These are phyloP conservation scores for Collybia sordida DNA, from an alignment of 768 basidiomycete genomes.

Conservation along the genomic window DNA sequence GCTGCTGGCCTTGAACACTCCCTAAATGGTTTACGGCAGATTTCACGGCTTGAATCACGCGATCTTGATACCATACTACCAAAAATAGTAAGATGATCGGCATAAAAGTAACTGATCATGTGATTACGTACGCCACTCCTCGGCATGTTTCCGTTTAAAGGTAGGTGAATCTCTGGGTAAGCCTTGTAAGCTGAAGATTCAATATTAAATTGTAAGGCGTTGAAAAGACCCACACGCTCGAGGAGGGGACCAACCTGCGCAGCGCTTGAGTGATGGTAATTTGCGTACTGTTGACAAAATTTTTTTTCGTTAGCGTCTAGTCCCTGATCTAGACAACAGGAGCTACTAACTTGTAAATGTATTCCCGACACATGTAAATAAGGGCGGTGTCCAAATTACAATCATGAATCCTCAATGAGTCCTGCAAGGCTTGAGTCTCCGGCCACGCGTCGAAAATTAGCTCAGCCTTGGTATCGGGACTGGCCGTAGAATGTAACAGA, in stretches of 20 bases:
- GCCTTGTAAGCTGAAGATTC: conserved; percentile 43
- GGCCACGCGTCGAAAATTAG: conserved; percentile 60
- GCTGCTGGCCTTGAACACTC: conserved; percentile 49
- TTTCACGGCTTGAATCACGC: conserved; percentile 62
- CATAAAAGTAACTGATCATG: neutral
- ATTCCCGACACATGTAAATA: conserved; percentile 67
- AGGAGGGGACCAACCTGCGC: conserved; percentile 51
- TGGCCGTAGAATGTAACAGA: conserved; percentile 38
- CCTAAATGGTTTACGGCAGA: conserved; percentile 50
- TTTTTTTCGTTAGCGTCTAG: conserved; percentile 12
- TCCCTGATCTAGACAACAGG: conserved; percentile 5
- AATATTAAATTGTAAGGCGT: conserved; percentile 12
- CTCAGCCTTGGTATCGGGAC: conserved; percentile 55
- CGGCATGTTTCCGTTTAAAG: conserved; percentile 69
- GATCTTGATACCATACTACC: conserved; percentile 67
- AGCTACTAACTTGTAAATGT: conserved; percentile 66
- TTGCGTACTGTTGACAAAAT: conserved; percentile 50
- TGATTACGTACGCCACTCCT: conserved; percentile 72
- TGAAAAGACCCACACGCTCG: conserved; percentile 13
- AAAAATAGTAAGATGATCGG: neutral
- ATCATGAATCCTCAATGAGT: conserved; percentile 61
- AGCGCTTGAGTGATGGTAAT: conserved; percentile 64
- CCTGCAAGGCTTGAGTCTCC: conserved; percentile 69
- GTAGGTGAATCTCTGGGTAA: conserved; percentile 47
- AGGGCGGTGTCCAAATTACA: conserved; percentile 73